These are phyloP conservation scores for Linnemannia schmuckeri DNA, from an alignment of 192 early-diverging fungal species.

Conservation along the genomic window DNA sequence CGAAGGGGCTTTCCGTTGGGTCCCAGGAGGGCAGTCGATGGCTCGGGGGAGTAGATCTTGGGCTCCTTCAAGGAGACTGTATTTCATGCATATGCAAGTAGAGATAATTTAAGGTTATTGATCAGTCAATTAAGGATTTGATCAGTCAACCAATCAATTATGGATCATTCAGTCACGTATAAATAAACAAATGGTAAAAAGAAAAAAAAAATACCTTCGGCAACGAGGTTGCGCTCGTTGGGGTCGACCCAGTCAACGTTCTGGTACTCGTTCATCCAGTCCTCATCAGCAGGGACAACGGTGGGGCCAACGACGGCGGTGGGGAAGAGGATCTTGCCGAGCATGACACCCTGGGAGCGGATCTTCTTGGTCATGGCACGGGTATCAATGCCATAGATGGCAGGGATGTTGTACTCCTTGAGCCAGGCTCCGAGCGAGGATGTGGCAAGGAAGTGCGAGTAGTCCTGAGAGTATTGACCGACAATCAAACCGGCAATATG, in stretches of 20 bases:
- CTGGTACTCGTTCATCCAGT: constrained; percentile 77
- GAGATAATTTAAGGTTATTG: neutral
- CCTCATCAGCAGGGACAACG: constrained; percentile 57
- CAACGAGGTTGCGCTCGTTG: constrained; percentile 93
- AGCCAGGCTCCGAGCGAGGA: constrained; percentile 92
- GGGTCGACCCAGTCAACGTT: constrained; percentile 95
- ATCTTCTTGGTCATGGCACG: constrained; percentile 98
- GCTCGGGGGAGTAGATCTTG: constrained; percentile 80
- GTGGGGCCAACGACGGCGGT: constrained; percentile 62
- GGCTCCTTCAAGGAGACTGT: constrained; percentile 88
- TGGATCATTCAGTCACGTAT: neutral
- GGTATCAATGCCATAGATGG: constrained; percentile 95
- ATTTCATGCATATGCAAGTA: neutral
- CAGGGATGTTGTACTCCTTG: constrained; percentile 92
- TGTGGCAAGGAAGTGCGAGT: constrained; percentile 92
- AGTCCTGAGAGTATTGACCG: constrained; percentile 91
- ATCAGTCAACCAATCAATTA: neutral
- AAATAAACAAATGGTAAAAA: constrained; percentile 60
- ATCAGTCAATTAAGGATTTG: neutral
- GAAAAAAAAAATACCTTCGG: constrained; percentile 66
- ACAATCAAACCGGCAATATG: constrained; percentile 95
- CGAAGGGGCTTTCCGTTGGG: constrained; percentile 80
- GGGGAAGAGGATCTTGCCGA: constrained; percentile 95
- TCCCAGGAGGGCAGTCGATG: constrained; percentile 66
- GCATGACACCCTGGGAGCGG: constrained; percentile 87